These are phyloP conservation scores for Epichloe baconii DNA, from an alignment of 2,329 filamentous ascomycete species.

Conservation along the genomic window DNA sequence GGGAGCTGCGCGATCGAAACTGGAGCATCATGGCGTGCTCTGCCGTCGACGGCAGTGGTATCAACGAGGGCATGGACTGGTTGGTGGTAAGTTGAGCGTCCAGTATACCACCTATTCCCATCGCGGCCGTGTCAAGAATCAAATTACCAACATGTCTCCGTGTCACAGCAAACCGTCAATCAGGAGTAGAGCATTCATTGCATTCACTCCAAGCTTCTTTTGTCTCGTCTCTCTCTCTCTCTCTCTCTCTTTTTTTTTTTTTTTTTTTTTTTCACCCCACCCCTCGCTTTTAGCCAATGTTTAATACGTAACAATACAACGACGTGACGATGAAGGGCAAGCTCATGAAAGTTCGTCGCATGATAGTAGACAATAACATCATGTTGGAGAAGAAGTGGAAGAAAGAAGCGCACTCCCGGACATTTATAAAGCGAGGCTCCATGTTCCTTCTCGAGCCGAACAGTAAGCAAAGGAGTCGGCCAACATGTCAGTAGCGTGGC, in stretches of 20 bases:
- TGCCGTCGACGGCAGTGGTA: conserved; percentile 86
- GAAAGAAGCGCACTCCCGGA: not conserved
- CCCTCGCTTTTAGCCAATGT: conserved; percentile 5
- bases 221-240: not conserved
- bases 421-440: not conserved
- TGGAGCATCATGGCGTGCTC: conserved; percentile 99
- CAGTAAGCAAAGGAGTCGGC: not conserved
- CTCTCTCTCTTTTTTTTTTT: not conserved
- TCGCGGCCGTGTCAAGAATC: not conserved
- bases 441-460: not conserved
- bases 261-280: not conserved
- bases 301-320: conserved; percentile 18
- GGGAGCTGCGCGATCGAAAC: conserved; percentile 88
- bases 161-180: conserved; percentile 23
- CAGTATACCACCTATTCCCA: not conserved
- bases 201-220: conserved; percentile 1
- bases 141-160: not conserved
- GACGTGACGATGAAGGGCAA: conserved; percentile 15
- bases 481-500: not conserved
- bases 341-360: conserved; percentile 11
- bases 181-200: conserved; percentile 16
- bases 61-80: conserved; percentile 99
- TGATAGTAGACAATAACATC: conserved; percentile 13
- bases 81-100: conserved; percentile 53
- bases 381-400: conserved; percentile 10